Conservation (phyloP, 768 basidiomycete species). For the Boletus rufocinnamomeus region DNA sequence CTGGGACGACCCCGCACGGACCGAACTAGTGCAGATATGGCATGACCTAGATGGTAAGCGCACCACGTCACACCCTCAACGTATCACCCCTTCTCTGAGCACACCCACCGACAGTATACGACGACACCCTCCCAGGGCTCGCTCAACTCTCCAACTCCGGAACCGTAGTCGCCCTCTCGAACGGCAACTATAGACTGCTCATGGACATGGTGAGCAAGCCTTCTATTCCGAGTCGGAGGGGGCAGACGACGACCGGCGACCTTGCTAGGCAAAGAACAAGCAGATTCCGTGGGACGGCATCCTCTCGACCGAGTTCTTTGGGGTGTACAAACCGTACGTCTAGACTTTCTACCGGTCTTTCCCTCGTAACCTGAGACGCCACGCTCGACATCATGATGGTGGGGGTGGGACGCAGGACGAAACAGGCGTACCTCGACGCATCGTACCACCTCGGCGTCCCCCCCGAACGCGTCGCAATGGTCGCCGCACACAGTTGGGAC, state of each 20-base stretch:
- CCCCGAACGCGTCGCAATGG: slow-evolving; percentile 58
- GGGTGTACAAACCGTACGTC: slow-evolving; percentile 65
- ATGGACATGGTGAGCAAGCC: slow-evolving; percentile 53
- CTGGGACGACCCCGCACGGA: slow-evolving; percentile 48
- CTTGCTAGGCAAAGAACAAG: slow-evolving; percentile 68
- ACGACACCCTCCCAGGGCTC: slow-evolving; percentile 53
- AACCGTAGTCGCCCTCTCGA: slow-evolving; percentile 58
- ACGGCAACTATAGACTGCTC: slow-evolving; percentile 62
- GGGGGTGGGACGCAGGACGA: too few species aligned
- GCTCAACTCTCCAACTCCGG: slow-evolving; percentile 49
- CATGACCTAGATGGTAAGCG: slow-evolving; percentile 55
- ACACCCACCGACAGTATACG: slow-evolving; percentile 49
- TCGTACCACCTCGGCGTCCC: slow-evolving; percentile 46
- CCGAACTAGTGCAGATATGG: slow-evolving; percentile 54
- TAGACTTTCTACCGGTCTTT: neutral
- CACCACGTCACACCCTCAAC: neutral
- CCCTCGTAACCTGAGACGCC: too few species aligned
- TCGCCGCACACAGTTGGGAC: slow-evolving; percentile 63
- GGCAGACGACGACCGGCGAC: too few species aligned
- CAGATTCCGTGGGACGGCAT: slow-evolving; percentile 65
- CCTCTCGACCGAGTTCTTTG: slow-evolving; percentile 61
- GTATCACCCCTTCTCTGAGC: slow-evolving; percentile 33
- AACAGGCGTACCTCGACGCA: slow-evolving; percentile 50
- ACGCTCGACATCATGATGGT: too few species aligned
- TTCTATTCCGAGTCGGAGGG: neutral